Evolutionary conservation across 1,139 yeast species (phyloP), one percentile per base, ranked within the genome.

Genomic region (Zygosaccharomyces pseudobailii): DNA sequence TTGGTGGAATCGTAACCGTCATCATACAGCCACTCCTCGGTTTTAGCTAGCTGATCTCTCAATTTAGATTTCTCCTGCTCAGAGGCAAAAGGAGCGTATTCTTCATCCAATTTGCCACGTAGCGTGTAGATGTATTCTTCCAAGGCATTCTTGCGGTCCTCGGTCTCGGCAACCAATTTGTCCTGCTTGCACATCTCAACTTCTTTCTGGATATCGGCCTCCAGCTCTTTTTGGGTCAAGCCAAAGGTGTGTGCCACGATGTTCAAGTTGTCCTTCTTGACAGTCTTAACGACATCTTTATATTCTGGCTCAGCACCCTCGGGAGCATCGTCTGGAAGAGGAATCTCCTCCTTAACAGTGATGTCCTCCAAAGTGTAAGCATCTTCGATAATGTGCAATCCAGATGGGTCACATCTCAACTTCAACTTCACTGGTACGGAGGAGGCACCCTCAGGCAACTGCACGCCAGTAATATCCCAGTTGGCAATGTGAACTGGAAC

Each of bases 1-100:
- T 92, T 90, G 68, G 90, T 78, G 54, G 97, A 81, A 70, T 92
- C 98, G 68, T 87, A 92, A 66, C 98, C 97, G 49, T 88, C 98
- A 54, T 87, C 96, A 72, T 92, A 94, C 66, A 92, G 80, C 99
- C 99, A 92, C 68, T 92, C 96, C 78, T 94, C 98, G 57, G 97
- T 82, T 70, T 84, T 87, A 66, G 78, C 68, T 68, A 92, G 80
- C 78, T 84, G 77, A 52, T 75, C 86, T 50, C 78, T 70, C 66
- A 92, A 79, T 69, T 79, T 86, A 58, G 75, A 74, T 80, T 90
- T 92, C 78, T 92, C 98, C 64, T 82, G 89, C 52, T 84, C 94
- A 57, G 84, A 78, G 55, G 97, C 97, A 67, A 90, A 92, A 59
- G 78, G 84, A 60, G 88, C 79, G 71, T 90, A 92, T 66, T 84